phyloP scores from a whole-genome alignment of 441 rosid species.

The Syzygium syzygioides region DNA sequence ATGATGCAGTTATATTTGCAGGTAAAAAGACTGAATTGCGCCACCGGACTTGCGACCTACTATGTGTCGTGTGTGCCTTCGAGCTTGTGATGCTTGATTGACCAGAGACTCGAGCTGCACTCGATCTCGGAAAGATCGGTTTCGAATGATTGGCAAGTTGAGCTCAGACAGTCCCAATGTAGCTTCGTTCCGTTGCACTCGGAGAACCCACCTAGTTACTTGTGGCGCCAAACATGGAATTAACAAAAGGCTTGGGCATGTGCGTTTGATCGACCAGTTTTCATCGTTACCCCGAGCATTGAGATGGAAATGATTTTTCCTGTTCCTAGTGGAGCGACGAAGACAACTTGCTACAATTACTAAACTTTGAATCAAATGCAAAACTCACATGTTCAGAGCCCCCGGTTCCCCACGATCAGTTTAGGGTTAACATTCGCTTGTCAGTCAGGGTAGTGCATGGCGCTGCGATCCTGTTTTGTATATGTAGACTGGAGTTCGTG shows the following conservation, averaged over 20 bases:
- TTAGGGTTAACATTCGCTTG: neutral
- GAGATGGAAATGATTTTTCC: neutral
- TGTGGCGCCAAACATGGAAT: no score
- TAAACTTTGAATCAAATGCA: neutral
- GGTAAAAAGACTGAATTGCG: neutral
- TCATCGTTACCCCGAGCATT: neutral
- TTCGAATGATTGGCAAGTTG: neutral
- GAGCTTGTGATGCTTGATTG: neutral
- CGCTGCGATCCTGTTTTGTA: neutral
- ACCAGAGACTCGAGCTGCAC: neutral
- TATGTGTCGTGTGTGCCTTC: neutral
- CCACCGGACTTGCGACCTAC: neutral
- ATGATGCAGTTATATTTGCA: neutral
- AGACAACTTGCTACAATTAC: neutral
- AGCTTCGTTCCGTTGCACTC: neutral
- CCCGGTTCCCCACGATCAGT: neutral
- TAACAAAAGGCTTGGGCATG: no score
- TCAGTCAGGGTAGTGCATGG: neutral
- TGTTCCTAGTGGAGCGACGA: neutral
- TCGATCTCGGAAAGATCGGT: neutral
- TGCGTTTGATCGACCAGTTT: neutral
- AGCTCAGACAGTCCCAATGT: neutral
- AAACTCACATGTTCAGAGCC: neutral
- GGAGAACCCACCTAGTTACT: neutral
- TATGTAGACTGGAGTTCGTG: neutral